Conservation (phyloP, 495 filamentous ascomycete species). For the Antarctomyces pellizariae region DNA sequence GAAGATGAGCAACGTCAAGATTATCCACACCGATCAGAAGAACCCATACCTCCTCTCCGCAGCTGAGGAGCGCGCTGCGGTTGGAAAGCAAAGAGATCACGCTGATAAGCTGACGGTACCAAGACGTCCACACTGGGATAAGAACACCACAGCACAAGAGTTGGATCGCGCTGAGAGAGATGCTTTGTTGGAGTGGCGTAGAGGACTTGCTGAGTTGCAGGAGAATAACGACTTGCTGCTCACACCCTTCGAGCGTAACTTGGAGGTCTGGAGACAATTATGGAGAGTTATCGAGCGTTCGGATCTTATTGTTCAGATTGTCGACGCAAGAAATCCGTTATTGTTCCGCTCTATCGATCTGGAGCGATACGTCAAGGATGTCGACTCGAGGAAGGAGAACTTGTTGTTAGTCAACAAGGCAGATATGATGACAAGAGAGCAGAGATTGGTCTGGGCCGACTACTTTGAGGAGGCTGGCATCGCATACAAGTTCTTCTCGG, state of each 20-base stretch:
- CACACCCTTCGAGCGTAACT: constrained; percentile 94
- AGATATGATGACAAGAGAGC: constrained; percentile 88
- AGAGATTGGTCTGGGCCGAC: constrained; percentile 67
- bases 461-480: constrained; percentile 68
- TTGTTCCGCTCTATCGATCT: constrained; percentile 88
- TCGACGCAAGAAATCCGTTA: constrained; percentile 86
- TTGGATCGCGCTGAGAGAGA: constrained; percentile 61
- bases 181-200: constrained; percentile 68
- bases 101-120: constrained; percentile 65
- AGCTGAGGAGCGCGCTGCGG: constrained; percentile 54
- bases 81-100: constrained; percentile 64
- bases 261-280: constrained; percentile 95
- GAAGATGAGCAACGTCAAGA: constrained; percentile 95
- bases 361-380: constrained; percentile 82
- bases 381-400: constrained; percentile 72
- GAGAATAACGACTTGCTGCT: constrained; percentile 84
- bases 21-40: constrained; percentile 83
- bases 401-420: constrained; percentile 93
- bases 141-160: constrained; percentile 55
- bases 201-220: constrained; percentile 76
- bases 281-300: constrained; percentile 97
- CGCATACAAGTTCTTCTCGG: constrained; percentile 88
- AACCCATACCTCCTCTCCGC: constrained; percentile 86
- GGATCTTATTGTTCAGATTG: constrained; percentile 93
- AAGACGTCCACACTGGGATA: constrained; percentile 71